Base-by-base conservation (phyloP, 495 filamentous ascomycete species). In the Bryoglossum gracile region DNA sequence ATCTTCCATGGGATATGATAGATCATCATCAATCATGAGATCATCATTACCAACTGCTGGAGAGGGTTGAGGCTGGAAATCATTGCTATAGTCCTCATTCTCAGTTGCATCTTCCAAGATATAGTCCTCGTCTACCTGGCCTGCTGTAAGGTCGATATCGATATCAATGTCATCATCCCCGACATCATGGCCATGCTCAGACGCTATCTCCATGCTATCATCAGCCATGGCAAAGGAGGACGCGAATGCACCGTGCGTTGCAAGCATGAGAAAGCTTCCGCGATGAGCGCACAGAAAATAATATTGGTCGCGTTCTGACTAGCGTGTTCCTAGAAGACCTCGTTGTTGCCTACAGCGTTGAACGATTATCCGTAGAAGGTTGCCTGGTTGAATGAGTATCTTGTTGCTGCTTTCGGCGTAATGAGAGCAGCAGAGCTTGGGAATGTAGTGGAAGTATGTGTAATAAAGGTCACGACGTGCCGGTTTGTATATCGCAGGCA, bases 161-260 rank as follows among this genome's bases (percentile, higher is more conserved):
- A 88, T 84, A 47, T 88, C 85, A 45, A 86, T 83, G 53, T 86
- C 81, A 58, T 87, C 82, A 34, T 70, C 75, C 33, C 67, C 57
- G 32, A 48, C 58, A 42, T 62, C 26, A 28, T 60, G 61, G 40
- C 65, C 68, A 46, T 63, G 55, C 45, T 76, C 70, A 22, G 71
- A 69, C n/a, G 67, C 66, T 14, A 77, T 71, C 53, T 78, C 73
- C 75, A 78, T 78, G 34, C 64, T 64, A 49, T 76, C 75, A 19
- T 70, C 69, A 9, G 65, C 76, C 77, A 83, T 82, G 39, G 62
- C 66, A 42, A 39, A 34, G 18, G 34, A n/a, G 6, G 39, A 22
- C 25, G 13, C 39, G 6, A 24, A 23, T 13, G 16, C 19, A 40
- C 26, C 11, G 2, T 16, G 38, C 8, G 47, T 43, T 17, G 37